Evolutionary conservation across 2,329 filamentous ascomycete genomes (phyloP).

Genomic region (Fusarium secorum): DNA sequence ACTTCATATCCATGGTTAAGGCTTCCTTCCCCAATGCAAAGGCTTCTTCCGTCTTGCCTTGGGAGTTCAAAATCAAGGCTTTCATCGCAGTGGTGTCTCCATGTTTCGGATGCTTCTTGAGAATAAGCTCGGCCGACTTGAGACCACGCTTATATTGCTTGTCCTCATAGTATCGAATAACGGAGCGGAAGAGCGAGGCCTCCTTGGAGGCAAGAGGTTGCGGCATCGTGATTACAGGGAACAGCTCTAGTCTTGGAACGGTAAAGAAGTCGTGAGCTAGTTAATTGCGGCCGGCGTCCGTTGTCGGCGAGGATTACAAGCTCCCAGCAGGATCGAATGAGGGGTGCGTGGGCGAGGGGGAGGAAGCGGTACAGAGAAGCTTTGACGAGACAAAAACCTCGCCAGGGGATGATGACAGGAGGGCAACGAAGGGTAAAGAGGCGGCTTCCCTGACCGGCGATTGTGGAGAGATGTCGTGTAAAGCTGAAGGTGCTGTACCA

Average conservation of each 20-base stretch:
- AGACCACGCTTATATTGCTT: conserved; percentile 97
- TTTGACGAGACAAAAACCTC: conserved; percentile 20
- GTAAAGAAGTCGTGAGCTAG: not conserved
- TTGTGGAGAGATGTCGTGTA: conserved; percentile 24
- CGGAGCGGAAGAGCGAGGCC: conserved; percentile 89
- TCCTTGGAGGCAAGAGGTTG: conserved; percentile 86
- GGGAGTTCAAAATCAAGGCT: conserved; percentile 91
- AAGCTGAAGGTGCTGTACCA: conserved; percentile 16
- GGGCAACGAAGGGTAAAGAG: conserved; percentile 28
- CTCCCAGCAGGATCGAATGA: conserved; percentile 54
- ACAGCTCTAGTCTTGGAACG: not conserved
- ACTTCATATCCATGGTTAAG: conserved; percentile 96
- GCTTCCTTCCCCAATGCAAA: conserved; percentile 93
- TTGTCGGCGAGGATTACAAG: conserved; percentile 25
- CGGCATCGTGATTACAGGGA: conserved; percentile 62
- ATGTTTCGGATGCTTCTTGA: conserved; percentile 94
- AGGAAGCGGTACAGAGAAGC: conserved; percentile 22
- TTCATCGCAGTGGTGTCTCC: conserved; percentile 99
- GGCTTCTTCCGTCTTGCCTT: conserved; percentile 92
- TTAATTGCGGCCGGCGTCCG: conserved; percentile 12
- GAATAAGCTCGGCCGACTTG: conserved; percentile 95
- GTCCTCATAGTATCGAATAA: conserved; percentile 95
- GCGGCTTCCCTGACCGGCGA: conserved; percentile 38
- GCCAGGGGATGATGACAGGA: not conserved
- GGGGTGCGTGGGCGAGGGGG: conserved; percentile 26